These are phyloP conservation scores for Yamadazyma dushanensis DNA, from an alignment of 1,139 yeast genomes.

Conservation along the genomic window DNA sequence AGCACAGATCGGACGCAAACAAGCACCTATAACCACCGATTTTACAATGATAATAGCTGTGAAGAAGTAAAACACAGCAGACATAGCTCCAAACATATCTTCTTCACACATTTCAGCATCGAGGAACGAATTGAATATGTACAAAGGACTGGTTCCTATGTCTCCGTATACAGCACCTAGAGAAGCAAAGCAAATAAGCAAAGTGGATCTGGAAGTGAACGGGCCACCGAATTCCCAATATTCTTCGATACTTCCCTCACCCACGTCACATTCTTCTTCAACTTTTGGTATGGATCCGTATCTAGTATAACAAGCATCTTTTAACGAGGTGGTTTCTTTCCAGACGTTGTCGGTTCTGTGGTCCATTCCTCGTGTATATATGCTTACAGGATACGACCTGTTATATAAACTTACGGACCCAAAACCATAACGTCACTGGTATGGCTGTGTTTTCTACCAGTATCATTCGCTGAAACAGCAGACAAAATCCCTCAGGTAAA, in stretches of 20 bases:
- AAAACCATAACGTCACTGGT: too few species aligned
- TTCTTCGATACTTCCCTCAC: neutral
- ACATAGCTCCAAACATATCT: conserved; percentile 52
- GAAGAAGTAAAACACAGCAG: conserved; percentile 56
- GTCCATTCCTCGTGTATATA: neutral
- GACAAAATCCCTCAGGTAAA: neutral
- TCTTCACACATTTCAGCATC: conserved; percentile 31
- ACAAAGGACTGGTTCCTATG: conserved; percentile 61
- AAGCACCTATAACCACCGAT: conserved; percentile 48
- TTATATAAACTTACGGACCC: too few species aligned
- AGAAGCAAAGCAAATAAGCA: conserved; percentile 20
- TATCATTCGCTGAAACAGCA: neutral
- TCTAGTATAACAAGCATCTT: conserved; percentile 2
- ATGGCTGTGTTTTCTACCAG: too few species aligned
- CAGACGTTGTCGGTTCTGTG: neutral
- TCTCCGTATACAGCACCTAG: conserved; percentile 65
- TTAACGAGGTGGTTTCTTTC: neutral
- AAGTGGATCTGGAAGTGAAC: neutral
- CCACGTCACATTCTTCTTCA: neutral
- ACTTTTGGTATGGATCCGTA: neutral
- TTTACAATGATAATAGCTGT: conserved; percentile 53
- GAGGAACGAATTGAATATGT: conserved; percentile 48
- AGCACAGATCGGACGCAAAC: conserved; percentile 54
- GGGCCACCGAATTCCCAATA: neutral
- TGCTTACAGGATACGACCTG: too few species aligned